Evolutionary conservation across 208 protist genomes (phyloP), one percentile per base, ranked within the genome.

Genomic region (Trypanosoma cruzi): DNA sequence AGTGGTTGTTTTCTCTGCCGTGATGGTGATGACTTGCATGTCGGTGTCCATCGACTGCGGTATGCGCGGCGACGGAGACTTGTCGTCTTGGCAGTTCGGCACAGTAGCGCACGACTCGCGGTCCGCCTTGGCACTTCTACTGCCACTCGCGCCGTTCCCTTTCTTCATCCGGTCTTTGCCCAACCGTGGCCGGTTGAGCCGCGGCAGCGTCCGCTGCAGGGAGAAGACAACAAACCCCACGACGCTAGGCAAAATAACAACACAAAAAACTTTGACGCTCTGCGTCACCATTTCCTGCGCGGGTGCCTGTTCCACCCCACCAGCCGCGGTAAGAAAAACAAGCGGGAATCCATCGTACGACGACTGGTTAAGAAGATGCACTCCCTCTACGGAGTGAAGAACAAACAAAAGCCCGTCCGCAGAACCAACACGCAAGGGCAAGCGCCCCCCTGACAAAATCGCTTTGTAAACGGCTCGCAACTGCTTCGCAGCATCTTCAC

Each of bases 151-250:
- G 5, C 34, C n/a, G 54, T n/a, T 24, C 28, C 13, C 1, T 62
- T 31, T 7, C 24, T 49, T 48, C 37, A 32, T 4, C 37, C 37
- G 24, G 36, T 52, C 18, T 24, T 72, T 72, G 28, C 71, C 62
- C 7, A 75, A 48, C 72, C 75, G 75, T 28, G 50, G 67, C 26
- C 68, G 76, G 4, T 57, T 70, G 31, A 92, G 74, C 29, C 63
- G 75, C 0, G 86, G 86, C 34, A 90, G 76, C 42, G 64, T 81
- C 37, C 84, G 87, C 73, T 88, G 84, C 10, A 93, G 32, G 16
- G 87, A 93, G 73, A 93, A 93, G 68, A 76, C 79, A 32, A 93
- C 87, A 28, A 93, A 81, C 63, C 81, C 87, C 14, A 83, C 59
- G 26, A 73, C 68, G 16, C 79, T 82, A 31, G 84, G 88, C 2